phyloP scores from a whole-genome alignment of 345 rosid genomes.

The Heritiera fomes region DNA sequence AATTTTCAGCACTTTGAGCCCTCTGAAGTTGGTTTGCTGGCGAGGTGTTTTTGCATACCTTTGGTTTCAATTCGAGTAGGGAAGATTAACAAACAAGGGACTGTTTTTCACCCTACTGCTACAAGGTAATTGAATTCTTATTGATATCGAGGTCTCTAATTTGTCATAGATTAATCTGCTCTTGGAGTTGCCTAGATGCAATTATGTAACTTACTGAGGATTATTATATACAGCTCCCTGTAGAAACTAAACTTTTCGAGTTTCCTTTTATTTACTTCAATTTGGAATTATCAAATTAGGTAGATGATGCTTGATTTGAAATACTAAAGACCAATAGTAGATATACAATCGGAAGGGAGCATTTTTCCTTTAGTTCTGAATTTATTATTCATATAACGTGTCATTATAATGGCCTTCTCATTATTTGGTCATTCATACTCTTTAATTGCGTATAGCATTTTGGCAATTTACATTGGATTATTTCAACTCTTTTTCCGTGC shows the following conservation, averaged over 20 bases:
- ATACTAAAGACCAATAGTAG: not conserved
- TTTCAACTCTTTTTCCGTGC: not conserved
- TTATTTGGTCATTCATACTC: not conserved
- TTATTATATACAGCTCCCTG: not conserved
- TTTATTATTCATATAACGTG: not conserved
- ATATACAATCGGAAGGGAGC: not conserved
- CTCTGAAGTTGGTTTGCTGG: conserved; percentile 79
- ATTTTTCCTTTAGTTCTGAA: not conserved
- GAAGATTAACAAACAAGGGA: conserved; percentile 74
- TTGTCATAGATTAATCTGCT: not conserved
- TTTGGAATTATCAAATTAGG: not conserved
- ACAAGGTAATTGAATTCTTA: conserved; percentile 52
- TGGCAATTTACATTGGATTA: not conserved
- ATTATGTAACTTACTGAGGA: not conserved
- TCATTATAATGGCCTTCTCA: not conserved
- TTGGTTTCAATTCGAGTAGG: conserved; percentile 91
- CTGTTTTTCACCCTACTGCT: conserved; percentile 57
- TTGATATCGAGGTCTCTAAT: not conserved
- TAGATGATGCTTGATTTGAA: not conserved
- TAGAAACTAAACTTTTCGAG: not conserved
- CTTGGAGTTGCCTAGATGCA: not conserved
- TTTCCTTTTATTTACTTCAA: not conserved
- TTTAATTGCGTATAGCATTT: not conserved
- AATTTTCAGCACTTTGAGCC: conserved; percentile 76
- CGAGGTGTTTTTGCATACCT: conserved; percentile 93